These are phyloP conservation scores for Xanthoparmelia taractica DNA, from an alignment of 495 filamentous ascomycete species.

Conservation along the genomic window DNA sequence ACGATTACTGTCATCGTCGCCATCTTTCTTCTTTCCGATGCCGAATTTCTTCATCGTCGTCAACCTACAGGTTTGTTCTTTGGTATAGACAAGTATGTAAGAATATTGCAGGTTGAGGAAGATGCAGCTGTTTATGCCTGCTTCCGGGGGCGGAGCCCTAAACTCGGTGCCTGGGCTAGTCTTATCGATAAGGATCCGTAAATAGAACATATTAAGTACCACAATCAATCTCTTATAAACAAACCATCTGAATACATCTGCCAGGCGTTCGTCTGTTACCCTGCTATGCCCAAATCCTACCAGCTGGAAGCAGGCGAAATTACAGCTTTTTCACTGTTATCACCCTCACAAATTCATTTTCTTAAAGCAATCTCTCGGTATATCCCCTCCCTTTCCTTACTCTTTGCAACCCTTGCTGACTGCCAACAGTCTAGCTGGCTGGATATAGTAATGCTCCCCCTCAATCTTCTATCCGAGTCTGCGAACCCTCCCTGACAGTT, in stretches of 20 bases:
- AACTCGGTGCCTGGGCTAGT: conserved; percentile 15
- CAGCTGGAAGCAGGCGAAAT: neutral
- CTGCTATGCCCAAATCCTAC: neutral
- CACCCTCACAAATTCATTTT: conserved; percentile 11
- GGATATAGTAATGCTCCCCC: conserved; percentile 30
- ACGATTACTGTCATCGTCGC: conserved; percentile 51
- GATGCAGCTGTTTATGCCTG: conserved; percentile 2
- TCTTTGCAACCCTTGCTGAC: conserved; percentile 8
- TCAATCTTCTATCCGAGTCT: neutral
- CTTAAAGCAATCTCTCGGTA: conserved; percentile 21
- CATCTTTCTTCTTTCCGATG: conserved; percentile 58
- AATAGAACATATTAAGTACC: neutral
- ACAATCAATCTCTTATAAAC: neutral
- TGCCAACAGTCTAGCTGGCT: conserved; percentile 28
- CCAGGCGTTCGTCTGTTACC: neutral
- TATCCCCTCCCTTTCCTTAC: neutral
- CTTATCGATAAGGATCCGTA: conserved; percentile 4
- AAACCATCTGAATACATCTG: neutral
- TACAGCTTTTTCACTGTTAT: neutral
- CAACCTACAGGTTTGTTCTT: neutral
- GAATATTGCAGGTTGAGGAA: neutral
- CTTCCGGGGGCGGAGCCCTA: conserved; percentile 1
- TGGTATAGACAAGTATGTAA: neutral
- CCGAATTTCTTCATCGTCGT: conserved; percentile 53
- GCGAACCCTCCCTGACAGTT: too few relatives aligned